Conservation (phyloP, 2,329 filamentous ascomycete species). For the Penicillium fuscoglaucum region DNA sequence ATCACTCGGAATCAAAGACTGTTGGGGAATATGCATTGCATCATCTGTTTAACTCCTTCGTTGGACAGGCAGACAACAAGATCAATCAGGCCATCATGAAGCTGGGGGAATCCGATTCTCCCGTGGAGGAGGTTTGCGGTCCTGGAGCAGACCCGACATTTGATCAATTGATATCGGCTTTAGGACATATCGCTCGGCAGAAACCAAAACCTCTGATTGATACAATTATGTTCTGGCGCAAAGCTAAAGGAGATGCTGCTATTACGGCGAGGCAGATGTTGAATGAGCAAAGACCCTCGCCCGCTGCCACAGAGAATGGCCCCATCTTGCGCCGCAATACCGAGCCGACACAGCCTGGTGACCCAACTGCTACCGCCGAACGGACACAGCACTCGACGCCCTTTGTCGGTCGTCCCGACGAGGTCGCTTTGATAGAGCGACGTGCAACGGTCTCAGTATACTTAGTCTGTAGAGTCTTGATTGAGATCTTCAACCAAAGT, state of each 20-base stretch:
- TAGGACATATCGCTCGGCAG: constrained; percentile 90
- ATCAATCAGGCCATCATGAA: constrained; percentile 83
- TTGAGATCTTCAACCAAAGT: constrained; percentile 92
- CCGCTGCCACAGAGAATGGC: constrained; percentile 40
- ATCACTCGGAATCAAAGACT: constrained; percentile 76
- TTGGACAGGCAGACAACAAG: constrained; percentile 94
- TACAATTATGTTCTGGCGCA: constrained; percentile 97
- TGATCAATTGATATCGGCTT: constrained; percentile 87
- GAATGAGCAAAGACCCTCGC: constrained; percentile 33
- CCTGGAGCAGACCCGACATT: constrained; percentile 84
- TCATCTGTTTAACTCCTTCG: constrained; percentile 95
- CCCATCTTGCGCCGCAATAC: constrained; percentile 69
- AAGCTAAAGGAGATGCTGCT: constrained; percentile 88
- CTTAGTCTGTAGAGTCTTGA: constrained; percentile 86
- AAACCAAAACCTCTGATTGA: constrained; percentile 96
- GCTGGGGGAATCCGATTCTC: constrained; percentile 75
- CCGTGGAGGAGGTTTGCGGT: constrained; percentile 87
- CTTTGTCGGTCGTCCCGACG: constrained; percentile 61
- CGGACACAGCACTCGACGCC: constrained; percentile 28
- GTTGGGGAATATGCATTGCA: constrained; percentile 98
- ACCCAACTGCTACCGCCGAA: constrained; percentile 32
- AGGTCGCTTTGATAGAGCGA: constrained; percentile 76
- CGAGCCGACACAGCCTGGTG: constrained; percentile 60
- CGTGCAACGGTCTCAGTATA: constrained; percentile 94
- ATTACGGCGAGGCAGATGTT: constrained; percentile 59